phyloP scores from a whole-genome alignment of 495 filamentous ascomycete genomes.

The Daldinia caldariorum region DNA sequence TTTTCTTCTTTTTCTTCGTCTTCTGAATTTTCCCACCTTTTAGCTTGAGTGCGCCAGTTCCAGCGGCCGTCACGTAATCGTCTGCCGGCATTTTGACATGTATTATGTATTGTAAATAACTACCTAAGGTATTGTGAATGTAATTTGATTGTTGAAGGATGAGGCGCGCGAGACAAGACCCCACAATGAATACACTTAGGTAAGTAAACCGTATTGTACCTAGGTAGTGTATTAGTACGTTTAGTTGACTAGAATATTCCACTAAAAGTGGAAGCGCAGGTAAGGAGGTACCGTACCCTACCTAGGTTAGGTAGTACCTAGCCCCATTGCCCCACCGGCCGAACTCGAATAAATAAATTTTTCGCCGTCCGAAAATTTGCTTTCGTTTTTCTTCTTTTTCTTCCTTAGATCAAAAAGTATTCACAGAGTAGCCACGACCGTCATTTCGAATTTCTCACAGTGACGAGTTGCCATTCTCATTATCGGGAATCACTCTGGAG shows the following conservation, averaged over 20 bases:
- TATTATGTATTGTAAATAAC: slow-evolving; percentile 3
- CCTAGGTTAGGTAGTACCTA: no score
- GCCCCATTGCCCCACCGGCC: neutral
- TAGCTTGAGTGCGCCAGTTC: slow-evolving; percentile 78
- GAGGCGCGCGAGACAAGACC: neutral
- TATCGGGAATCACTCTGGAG: slow-evolving; percentile 57
- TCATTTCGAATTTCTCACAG: slow-evolving; percentile 57
- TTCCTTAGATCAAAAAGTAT: slow-evolving; percentile 65
- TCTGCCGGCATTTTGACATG: slow-evolving; percentile 63
- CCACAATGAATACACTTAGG: no score
- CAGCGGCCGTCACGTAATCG: slow-evolving; percentile 73
- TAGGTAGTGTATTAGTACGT: no score
- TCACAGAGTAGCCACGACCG: slow-evolving; percentile 63
- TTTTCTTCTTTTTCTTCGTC: slow-evolving; percentile 71
- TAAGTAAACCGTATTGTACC: no score
- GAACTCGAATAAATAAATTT: neutral
- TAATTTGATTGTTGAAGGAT: neutral
- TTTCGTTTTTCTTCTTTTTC: slow-evolving; percentile 44
- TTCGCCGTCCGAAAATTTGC: slow-evolving; percentile 17
- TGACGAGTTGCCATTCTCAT: slow-evolving; percentile 62
- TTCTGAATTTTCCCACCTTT: slow-evolving; percentile 74
- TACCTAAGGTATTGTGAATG: no score
- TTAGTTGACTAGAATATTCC: no score
- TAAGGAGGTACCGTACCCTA: neutral
- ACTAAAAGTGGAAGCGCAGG: no score